These are phyloP conservation scores for Thelonectria blattea DNA, from an alignment of 2,329 filamentous ascomycete genomes.

Conservation along the genomic window DNA sequence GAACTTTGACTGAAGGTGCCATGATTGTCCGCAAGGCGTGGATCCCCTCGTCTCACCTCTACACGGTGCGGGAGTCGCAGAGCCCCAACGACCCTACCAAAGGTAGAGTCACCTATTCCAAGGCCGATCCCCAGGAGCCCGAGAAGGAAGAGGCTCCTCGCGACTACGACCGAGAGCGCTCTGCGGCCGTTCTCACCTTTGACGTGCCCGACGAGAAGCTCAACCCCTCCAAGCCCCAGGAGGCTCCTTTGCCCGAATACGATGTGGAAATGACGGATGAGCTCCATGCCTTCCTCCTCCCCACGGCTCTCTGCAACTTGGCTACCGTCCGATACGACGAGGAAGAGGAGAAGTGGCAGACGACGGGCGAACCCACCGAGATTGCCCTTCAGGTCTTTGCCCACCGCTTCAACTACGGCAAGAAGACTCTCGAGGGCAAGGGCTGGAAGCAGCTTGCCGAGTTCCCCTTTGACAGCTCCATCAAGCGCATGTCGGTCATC, in stretches of 20 bases:
- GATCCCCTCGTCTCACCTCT: constrained; percentile 63
- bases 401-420: constrained; percentile 68
- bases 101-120: constrained; percentile 58
- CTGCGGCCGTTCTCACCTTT: constrained; percentile 64
- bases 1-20: constrained; percentile 70
- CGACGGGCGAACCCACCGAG: constrained; percentile 75
- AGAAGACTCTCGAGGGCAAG: constrained; percentile 55
- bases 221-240: constrained; percentile 42
- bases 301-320: constrained; percentile 69
- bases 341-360: constrained; percentile 65
- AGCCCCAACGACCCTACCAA: constrained; percentile 67
- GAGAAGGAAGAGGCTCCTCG: constrained; percentile 51
- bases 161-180: constrained; percentile 66
- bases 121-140: constrained; percentile 40
- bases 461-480: constrained; percentile 78
- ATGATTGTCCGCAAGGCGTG: constrained; percentile 74
- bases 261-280: constrained; percentile 56
- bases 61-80: constrained; percentile 66
- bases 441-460: constrained; percentile 72
- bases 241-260: constrained; percentile 39
- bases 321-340: constrained; percentile 63
- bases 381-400: constrained; percentile 79
- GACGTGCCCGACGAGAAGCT: constrained; percentile 66
- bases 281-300: constrained; percentile 58
- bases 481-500: constrained; percentile 82